Evolutionary conservation across 1,284 basidiomycete species (phyloP).

Genomic region (Sporisorium graminicola): DNA sequence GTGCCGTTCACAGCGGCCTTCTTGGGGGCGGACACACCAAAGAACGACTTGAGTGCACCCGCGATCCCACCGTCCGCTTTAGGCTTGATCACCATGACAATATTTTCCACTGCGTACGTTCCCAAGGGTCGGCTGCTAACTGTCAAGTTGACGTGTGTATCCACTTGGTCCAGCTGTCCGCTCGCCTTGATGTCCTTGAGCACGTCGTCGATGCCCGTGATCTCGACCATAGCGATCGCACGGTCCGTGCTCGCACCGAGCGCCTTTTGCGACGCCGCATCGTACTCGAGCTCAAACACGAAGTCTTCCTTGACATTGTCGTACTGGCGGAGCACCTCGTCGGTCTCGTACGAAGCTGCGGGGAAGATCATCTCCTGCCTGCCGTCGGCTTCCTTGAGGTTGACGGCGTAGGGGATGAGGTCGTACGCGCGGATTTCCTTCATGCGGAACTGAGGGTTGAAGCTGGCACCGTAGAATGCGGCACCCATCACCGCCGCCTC

Average conservation of each 20-base stretch:
- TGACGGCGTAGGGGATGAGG: constrained; percentile 61
- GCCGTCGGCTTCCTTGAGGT: constrained; percentile 50
- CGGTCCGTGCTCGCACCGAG: constrained; percentile 35
- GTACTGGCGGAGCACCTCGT: constrained; percentile 46
- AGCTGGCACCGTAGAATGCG: constrained; percentile 88
- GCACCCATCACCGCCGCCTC: constrained; percentile 94
- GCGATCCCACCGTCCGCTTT: constrained; percentile 59
- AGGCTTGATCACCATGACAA: constrained; percentile 59
- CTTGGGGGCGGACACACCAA: constrained; percentile 52
- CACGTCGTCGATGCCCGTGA: constrained; percentile 55
- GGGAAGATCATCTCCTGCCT: constrained; percentile 57
- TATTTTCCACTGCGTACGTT: constrained; percentile 55
- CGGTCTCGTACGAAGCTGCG: constrained; percentile 47
- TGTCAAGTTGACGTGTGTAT: constrained; percentile 63
- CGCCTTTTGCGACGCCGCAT: constrained; percentile 32
- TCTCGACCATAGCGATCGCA: constrained; percentile 49
- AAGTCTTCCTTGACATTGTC: constrained; percentile 57
- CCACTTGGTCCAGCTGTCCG: constrained; percentile 58
- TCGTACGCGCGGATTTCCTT: constrained; percentile 91
- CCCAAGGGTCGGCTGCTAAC: constrained; percentile 59
- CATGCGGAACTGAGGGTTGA: constrained; percentile 93
- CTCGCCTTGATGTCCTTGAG: constrained; percentile 56
- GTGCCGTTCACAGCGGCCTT: constrained; percentile 30
- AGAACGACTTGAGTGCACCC: constrained; percentile 62
- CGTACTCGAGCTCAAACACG: constrained; percentile 58